These are phyloP conservation scores for Peronospora farinosa DNA, from an alignment of 352 stramenopile species.

Conservation along the genomic window DNA sequence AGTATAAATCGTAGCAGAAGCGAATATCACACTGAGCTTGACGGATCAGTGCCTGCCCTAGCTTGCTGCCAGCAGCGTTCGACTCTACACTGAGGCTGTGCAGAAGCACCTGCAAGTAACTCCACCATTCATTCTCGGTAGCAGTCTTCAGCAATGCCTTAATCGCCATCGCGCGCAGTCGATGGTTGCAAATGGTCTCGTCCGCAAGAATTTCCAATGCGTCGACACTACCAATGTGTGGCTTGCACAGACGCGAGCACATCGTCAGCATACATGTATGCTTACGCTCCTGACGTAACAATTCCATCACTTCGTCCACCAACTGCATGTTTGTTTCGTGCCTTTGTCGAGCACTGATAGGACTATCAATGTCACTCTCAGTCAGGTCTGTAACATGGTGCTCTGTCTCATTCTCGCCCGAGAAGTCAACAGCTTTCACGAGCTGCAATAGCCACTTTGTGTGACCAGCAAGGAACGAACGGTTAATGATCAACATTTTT, in stretches of 20 bases:
- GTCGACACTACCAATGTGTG: constrained; percentile 67
- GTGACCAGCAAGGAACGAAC: constrained; percentile 64
- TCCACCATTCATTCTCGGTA: constrained; percentile 74
- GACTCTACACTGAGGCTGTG: constrained; percentile 69
- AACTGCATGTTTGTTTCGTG: constrained; percentile 31
- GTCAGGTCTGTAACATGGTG: constrained; percentile 16
- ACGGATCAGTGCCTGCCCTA: constrained; percentile 59
- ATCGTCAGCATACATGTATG: constrained; percentile 86
- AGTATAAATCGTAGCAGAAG: constrained; percentile 85
- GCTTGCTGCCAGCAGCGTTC: constrained; percentile 53
- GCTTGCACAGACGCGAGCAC: constrained; percentile 76
- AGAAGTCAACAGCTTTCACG: constrained; percentile 77
- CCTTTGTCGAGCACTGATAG: constrained; percentile 4
- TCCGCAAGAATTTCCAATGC: constrained; percentile 72
- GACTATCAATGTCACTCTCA: constrained; percentile 18
- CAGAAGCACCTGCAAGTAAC: constrained; percentile 65
- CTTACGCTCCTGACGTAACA: constrained; percentile 58
- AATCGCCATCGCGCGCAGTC: constrained; percentile 53
- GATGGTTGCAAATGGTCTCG: constrained; percentile 53
- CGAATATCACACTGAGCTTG: constrained; percentile 72
- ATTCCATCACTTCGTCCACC: constrained; percentile 50
- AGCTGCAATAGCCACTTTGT: constrained; percentile 84
- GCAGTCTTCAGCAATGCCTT: constrained; percentile 58
- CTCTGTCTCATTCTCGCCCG: constrained; percentile 45
- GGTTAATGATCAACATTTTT: constrained; percentile 71